Conservation (phyloP, 1,284 basidiomycete species). For the Tilletia walkeri region DNA sequence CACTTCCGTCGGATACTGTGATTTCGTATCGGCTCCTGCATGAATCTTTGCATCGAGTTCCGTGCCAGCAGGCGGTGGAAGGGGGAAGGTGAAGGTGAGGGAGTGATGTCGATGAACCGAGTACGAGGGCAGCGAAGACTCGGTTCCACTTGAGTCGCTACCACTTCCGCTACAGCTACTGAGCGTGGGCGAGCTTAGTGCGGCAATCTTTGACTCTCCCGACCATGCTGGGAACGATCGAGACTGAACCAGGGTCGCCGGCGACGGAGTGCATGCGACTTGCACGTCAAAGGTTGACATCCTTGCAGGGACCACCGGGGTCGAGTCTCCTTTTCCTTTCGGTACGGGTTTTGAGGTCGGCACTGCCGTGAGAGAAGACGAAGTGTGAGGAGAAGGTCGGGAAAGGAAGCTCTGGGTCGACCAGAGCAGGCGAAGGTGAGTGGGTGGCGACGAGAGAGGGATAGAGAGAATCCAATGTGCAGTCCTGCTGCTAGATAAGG, state of each 20-base stretch:
- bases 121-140: neutral
- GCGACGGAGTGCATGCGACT: neutral
- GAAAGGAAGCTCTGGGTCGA: too few relatives aligned
- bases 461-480: neutral
- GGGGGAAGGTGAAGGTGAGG: neutral
- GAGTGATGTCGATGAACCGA: neutral
- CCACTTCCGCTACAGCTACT: neutral
- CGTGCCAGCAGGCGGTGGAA: neutral
- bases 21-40: too few relatives aligned
- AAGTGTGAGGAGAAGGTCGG: neutral
- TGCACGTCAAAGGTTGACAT: neutral
- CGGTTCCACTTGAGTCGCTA: neutral
- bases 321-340: too few relatives aligned
- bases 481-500: neutral
- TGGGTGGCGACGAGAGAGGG: neutral
- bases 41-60: too few relatives aligned
- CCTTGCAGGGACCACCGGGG: neutral
- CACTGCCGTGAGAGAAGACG: neutral
- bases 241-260: neutral
- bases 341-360: neutral
- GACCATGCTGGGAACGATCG: conserved; percentile 1
- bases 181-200: neutral
- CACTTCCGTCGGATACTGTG: too few relatives aligned
- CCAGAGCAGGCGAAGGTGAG: neutral
- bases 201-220: neutral